phyloP scores from a whole-genome alignment of 2,329 filamentous ascomycete genomes.

The Alternaria sp. region DNA sequence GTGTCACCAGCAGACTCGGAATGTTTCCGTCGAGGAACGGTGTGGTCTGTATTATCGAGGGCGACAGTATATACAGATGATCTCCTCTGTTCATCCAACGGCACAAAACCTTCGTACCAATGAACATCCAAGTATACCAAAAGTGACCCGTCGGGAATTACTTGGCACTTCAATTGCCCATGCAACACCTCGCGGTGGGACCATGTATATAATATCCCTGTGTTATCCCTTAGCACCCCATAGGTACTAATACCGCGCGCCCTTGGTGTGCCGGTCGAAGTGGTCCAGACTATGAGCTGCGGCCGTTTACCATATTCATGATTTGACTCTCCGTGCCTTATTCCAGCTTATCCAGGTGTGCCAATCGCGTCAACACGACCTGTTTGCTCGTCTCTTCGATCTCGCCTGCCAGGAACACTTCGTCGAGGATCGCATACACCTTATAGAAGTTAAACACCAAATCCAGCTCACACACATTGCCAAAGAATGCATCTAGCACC shows the following conservation, averaged over 20 bases:
- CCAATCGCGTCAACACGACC: slow-evolving; percentile 90
- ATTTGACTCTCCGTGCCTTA: slow-evolving; percentile 51
- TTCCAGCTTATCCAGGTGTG: slow-evolving; percentile 96
- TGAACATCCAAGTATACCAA: not conserved
- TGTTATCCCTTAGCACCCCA: not conserved
- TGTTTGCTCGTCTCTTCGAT: slow-evolving; percentile 99
- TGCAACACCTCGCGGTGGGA: not conserved
- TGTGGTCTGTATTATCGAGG: not conserved
- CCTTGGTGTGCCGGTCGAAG: not conserved
- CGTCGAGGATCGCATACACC: slow-evolving; percentile 97
- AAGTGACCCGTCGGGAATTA: not conserved
- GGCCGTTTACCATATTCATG: not conserved
- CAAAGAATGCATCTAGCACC: slow-evolving; percentile 97
- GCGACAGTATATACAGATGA: fast-evolving
- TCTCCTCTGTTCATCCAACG: not conserved
- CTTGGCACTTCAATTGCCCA: not conserved
- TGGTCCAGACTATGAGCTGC: not conserved
- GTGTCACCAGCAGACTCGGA: slow-evolving; percentile 4
- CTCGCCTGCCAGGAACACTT: slow-evolving; percentile 96
- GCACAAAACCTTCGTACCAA: not conserved
- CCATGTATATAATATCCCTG: too few relatives aligned
- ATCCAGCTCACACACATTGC: slow-evolving; percentile 98
- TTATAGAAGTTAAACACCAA: slow-evolving; percentile 79
- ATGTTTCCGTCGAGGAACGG: not conserved
- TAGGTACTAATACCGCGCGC: not conserved